Evolutionary conservation across 148 eudicot species (phyloP).

Genomic region (Silene latifolia): DNA sequence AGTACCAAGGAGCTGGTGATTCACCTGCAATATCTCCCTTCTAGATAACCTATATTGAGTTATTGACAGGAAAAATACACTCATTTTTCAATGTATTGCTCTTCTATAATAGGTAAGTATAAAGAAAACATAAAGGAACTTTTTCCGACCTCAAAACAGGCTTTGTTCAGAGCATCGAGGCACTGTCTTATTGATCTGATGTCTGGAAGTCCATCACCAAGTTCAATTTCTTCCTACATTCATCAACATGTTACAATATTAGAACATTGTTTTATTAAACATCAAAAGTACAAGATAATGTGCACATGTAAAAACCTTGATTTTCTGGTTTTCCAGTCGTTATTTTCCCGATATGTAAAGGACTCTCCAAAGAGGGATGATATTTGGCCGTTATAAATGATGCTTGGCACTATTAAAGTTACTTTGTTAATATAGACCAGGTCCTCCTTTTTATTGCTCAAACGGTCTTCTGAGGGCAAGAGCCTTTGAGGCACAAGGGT

Average conservation of each 20-base stretch:
- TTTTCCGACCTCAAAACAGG: slow-evolving; percentile 89
- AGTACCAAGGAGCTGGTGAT: slow-evolving; percentile 92
- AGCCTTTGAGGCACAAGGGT: too few relatives aligned
- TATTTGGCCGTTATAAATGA: too few relatives aligned
- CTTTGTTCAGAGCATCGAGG: slow-evolving; percentile 80
- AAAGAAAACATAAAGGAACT: not conserved
- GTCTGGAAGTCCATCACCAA: slow-evolving; percentile 95
- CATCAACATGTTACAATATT: not conserved
- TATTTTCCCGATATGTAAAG: too few relatives aligned
- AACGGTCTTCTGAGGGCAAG: too few relatives aligned
- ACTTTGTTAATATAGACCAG: too few relatives aligned
- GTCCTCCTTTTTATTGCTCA: too few relatives aligned
- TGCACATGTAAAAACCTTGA: slow-evolving; percentile 53
- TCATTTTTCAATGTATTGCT: not conserved
- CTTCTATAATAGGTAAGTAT: too few relatives aligned
- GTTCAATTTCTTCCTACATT: slow-evolving; percentile 79
- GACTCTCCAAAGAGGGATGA: too few relatives aligned
- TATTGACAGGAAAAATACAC: not conserved
- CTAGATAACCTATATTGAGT: slow-evolving; percentile 82
- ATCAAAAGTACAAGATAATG: not conserved
- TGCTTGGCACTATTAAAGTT: too few relatives aligned
- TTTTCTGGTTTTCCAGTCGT: slow-evolving; percentile 79
- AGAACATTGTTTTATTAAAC: not conserved
- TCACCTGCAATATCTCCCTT: slow-evolving; percentile 75
- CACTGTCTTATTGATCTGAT: slow-evolving; percentile 66